These are phyloP conservation scores for Boletus sensibilis DNA, from an alignment of 768 basidiomycete species.

Conservation along the genomic window DNA sequence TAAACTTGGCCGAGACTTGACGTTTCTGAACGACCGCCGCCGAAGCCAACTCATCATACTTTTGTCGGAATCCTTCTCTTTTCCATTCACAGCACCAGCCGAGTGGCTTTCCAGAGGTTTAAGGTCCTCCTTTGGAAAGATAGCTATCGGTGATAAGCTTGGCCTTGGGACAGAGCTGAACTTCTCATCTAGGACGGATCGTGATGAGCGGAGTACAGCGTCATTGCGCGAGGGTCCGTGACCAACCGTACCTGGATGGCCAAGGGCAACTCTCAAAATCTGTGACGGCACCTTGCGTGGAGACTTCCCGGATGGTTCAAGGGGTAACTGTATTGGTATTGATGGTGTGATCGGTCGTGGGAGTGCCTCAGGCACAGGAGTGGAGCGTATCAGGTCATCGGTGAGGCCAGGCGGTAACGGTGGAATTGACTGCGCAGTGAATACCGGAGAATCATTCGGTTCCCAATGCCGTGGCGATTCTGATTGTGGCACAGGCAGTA, in stretches of 20 bases:
- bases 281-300: constrained; percentile 25
- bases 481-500: constrained; percentile 13
- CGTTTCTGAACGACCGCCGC: constrained; percentile 22
- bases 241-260: constrained; percentile 14
- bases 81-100: constrained; percentile 28
- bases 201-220: constrained; percentile 23
- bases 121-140: constrained; percentile 22
- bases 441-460: constrained; percentile 28
- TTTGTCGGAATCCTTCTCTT: constrained; percentile 42
- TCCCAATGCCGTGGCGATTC: constrained; percentile 13
- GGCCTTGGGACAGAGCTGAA: constrained; percentile 7
- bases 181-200: constrained; percentile 27
- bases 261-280: constrained; percentile 17
- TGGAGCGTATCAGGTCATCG: constrained; percentile 22
- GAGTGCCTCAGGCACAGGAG: constrained; percentile 13
- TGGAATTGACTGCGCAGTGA: constrained; percentile 24
- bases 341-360: constrained; percentile 24
- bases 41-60: constrained; percentile 37
- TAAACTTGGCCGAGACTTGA: constrained; percentile 24
- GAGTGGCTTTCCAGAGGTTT: constrained; percentile 31
- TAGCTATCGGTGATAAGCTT: constrained; percentile 11
- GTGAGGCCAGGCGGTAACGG: constrained; percentile 40
- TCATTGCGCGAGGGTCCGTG: constrained; percentile 17
- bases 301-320: constrained; percentile 16
- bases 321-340: constrained; percentile 16